Evolutionary conservation across 306 rosid species (phyloP).

Genomic region (Cucumis cinereus): DNA sequence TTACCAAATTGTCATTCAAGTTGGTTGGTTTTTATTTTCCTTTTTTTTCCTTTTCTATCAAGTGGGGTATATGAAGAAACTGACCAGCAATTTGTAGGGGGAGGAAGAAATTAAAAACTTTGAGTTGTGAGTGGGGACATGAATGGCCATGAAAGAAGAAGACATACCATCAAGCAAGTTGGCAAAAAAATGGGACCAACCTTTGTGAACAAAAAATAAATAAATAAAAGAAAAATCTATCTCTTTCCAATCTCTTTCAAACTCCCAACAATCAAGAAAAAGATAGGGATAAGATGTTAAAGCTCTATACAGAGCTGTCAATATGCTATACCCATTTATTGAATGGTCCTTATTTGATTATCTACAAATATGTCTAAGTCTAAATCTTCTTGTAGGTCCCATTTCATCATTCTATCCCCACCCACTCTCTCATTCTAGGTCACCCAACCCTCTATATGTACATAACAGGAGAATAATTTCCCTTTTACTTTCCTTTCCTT

Average conservation of each 20-base stretch:
- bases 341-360: constrained; percentile 9
- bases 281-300: constrained; percentile 12
- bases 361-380: constrained; percentile 1
- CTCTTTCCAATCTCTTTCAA: constrained; percentile 10
- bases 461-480: neutral
- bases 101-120: neutral
- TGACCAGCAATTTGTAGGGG: neutral
- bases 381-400: constrained; percentile 2
- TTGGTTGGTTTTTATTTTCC: neutral
- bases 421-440: neutral
- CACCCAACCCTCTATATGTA: neutral
- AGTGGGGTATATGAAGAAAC: neutral
- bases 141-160: constrained; percentile 1
- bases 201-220: neutral
- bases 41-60: neutral
- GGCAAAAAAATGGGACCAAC: constrained; percentile 11
- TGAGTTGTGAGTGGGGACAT: constrained; percentile 1
- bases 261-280: constrained; percentile 14
- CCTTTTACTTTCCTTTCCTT: neutral
- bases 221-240: neutral
- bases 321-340: constrained; percentile 10
- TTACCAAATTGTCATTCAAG: neutral
- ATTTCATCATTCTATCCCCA: constrained; percentile 7
- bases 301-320: neutral
- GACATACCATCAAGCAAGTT: constrained; percentile 9